Percentiles rank a stretch among this genome's conserved stretches.
These are phyloP conservation scores for Cladosporium sp. DNA, from an alignment of 2,329 filamentous ascomycete species.

Conservation along the genomic window DNA sequence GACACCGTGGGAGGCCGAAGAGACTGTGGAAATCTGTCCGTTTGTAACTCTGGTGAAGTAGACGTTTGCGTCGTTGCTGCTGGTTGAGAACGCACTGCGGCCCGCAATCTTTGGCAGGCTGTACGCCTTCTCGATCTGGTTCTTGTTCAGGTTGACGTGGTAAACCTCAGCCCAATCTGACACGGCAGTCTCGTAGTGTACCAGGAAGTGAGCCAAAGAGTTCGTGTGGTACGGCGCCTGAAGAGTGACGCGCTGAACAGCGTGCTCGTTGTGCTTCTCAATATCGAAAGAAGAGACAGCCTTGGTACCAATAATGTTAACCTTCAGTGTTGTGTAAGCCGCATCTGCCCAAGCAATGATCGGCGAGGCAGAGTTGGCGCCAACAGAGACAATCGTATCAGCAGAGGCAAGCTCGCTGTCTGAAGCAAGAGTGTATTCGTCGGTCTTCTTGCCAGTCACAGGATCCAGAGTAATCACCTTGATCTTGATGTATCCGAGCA, in stretches of 20 bases:
- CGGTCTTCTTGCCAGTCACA: conserved; percentile 69
- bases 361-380: conserved; percentile 72
- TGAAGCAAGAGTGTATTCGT: conserved; percentile 71
- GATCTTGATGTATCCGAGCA: conserved; percentile 70
- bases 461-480: conserved; percentile 75
- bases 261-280: conserved; percentile 39
- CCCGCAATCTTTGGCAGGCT: conserved; percentile 72
- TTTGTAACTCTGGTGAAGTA: conserved; percentile 84
- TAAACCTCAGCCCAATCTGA: conserved; percentile 84
- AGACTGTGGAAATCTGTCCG: conserved; percentile 72
- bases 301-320: conserved; percentile 67
- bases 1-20: conserved; percentile 74
- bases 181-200: conserved; percentile 71
- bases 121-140: conserved; percentile 74
- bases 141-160: conserved; percentile 73
- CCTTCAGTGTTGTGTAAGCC: conserved; percentile 61
- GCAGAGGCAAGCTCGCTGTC: conserved; percentile 70
- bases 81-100: conserved; percentile 75
- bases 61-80: conserved; percentile 75
- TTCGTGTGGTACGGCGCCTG: conserved; percentile 74
- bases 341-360: conserved; percentile 75
- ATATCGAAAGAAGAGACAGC: conserved; percentile 47
- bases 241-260: conserved; percentile 59
- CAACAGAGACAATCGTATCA: conserved; percentile 71
- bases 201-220: conserved; percentile 78